Evolutionary conservation across 768 basidiomycete species (phyloP), one percentile per base, ranked within the genome.

Genomic region (Boletus tomentosulus): DNA sequence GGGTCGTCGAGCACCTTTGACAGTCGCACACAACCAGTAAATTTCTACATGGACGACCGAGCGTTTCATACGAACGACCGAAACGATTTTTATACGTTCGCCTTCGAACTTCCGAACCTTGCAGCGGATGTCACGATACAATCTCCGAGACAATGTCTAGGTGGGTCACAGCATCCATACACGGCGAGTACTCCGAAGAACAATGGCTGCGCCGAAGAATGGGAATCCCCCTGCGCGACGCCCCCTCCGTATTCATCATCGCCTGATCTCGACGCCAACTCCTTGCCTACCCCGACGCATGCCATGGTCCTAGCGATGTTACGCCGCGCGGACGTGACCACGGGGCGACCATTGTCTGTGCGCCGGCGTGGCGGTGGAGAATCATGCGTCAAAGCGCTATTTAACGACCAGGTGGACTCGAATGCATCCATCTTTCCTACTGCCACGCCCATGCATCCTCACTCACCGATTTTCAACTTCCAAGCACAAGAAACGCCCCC

Each of bases 241-340:
- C 53, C 34, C 13, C 65, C 65, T 53, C 63, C 65, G 19, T 54
- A 56, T 6, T 67, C 65, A 11, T 66, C 65, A 24, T 67, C 62
- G 3, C 60, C 62, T 15, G 2, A 2, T 39, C 25, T 54, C 13
- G 12, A 39, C 6, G 19, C 19, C 19, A 19, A 19, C 24, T 43
- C 43, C 1, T 55, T 51, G 2, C 53, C 46, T n/a, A 31, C 50
- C 19, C 30, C 31, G 43, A 45, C 46, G 30, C 38, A 35, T 16
- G 38, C 10, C 34, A 13, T 35, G 34, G 42, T 7, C 27, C 8
- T 34, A 19, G 19, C 19, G 19, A 19, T 19, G 19, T 19, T 19
- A 19, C 19, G 19, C 19, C 19, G 19, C 19, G 19, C 19, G 19
- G 41, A 31, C 45, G 44, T 6, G 35, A 42, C 46, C 48, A 11